These are phyloP conservation scores for Haemoproteus tartakovskyi DNA, from an alignment of 169 alveolate genomes.

Conservation along the genomic window DNA sequence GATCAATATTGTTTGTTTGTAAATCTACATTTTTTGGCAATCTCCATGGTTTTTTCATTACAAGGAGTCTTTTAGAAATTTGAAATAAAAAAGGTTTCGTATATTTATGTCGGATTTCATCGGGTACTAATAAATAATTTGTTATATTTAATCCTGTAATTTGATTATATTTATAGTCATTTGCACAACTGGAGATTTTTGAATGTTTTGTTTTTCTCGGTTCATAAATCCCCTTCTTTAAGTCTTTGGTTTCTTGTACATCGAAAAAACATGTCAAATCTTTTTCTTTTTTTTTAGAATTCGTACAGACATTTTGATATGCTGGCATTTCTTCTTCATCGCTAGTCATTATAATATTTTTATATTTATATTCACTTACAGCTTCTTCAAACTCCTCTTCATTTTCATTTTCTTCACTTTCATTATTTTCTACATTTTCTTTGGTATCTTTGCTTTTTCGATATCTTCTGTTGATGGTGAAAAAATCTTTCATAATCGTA, in stretches of 20 bases:
- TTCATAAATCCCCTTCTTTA: no score
- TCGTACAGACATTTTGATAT: no score
- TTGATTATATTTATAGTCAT: slow-evolving; percentile 10
- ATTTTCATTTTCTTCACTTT: background rate
- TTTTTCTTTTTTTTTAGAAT: no score
- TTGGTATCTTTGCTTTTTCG: background rate
- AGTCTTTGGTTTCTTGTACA: no score
- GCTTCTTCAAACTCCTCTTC: no score
- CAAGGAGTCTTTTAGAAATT: slow-evolving; percentile 69
- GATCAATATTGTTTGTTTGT: slow-evolving; percentile 74
- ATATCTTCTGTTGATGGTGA: no score
- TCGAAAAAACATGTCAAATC: no score
- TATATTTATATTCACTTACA: no score
- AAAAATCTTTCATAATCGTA: no score
- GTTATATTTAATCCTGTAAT: slow-evolving; percentile 34
- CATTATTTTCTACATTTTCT: background rate
- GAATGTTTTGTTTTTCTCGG: background rate
- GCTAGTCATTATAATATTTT: no score
- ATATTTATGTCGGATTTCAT: slow-evolving; percentile 61
- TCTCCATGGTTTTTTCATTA: slow-evolving; percentile 80
- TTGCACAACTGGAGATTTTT: background rate
- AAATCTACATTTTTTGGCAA: slow-evolving; percentile 74
- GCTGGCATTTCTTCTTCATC: no score
- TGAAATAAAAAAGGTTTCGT: slow-evolving; percentile 60
- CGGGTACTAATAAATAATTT: slow-evolving; percentile 51